Percentiles rank a stretch among this genome's conserved stretches.
These are phyloP conservation scores for Kodamaea hsintzibuensis DNA, from an alignment of 805 yeast species.

Conservation along the genomic window DNA sequence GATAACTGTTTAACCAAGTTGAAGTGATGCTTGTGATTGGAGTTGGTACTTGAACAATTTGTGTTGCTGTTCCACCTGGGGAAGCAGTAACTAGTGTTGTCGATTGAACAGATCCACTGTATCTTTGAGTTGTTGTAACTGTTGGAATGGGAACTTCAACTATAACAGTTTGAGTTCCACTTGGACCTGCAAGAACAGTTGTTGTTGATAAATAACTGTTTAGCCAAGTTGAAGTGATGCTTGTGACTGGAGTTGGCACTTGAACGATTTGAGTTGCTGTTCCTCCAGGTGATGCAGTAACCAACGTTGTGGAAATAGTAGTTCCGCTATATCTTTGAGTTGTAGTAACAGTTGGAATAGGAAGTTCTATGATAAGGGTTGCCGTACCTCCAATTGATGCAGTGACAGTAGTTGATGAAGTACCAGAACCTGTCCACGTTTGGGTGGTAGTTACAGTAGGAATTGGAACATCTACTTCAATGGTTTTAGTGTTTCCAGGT, in stretches of 20 bases:
- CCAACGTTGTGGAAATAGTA: not conserved
- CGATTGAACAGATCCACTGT: slow-evolving; percentile 9
- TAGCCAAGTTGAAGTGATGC: slow-evolving; percentile 11
- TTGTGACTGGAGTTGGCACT: slow-evolving; percentile 12
- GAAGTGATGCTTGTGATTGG: slow-evolving; percentile 5
- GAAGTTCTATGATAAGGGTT: slow-evolving; percentile 17
- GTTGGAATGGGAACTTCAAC: slow-evolving; percentile 9
- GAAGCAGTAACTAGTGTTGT: slow-evolving; percentile 7
- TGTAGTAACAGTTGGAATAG: slow-evolving; percentile 9
- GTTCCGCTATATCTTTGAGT: slow-evolving; percentile 1
- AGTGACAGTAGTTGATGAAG: slow-evolving; percentile 11
- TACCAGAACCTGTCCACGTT: slow-evolving; percentile 15
- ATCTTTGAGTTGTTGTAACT: slow-evolving; percentile 10
- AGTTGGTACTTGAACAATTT: slow-evolving; percentile 14
- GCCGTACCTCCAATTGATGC: slow-evolving; percentile 10
- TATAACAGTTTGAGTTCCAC: slow-evolving; percentile 12
- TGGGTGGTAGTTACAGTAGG: slow-evolving; percentile 17
- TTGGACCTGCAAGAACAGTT: slow-evolving; percentile 7
- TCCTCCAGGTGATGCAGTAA: slow-evolving; percentile 2
- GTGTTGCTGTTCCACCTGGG: slow-evolving; percentile 13
- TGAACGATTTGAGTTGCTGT: slow-evolving; percentile 10
- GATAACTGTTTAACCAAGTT: not conserved
- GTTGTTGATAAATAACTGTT: slow-evolving; percentile 15
- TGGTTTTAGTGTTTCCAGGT: slow-evolving; percentile 16
- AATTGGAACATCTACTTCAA: slow-evolving; percentile 14